phyloP scores from a whole-genome alignment of 2,329 filamentous ascomycete species.

The Hypoxylon sp. region DNA sequence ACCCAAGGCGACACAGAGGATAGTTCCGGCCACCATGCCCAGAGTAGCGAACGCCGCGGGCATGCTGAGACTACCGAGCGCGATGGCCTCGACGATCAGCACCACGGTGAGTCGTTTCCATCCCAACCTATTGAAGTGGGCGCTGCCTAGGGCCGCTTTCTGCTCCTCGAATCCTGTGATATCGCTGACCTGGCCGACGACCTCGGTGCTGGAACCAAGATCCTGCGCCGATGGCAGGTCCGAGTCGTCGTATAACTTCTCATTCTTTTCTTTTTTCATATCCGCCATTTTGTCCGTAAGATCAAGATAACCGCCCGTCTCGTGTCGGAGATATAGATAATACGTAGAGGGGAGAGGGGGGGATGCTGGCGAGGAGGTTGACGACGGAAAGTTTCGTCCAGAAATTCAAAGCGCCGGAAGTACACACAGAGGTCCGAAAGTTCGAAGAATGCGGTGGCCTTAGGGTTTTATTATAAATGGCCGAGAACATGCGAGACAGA shows the following conservation, averaged over 20 bases:
- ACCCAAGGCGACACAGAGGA: conserved; percentile 58
- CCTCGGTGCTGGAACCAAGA: conserved; percentile 43
- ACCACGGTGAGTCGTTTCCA: conserved; percentile 69
- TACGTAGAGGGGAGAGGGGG: too few species aligned
- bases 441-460: conserved; percentile 17
- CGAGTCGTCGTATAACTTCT: conserved; percentile 34
- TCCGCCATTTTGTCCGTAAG: conserved; percentile 22
- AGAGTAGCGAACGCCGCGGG: conserved; percentile 65
- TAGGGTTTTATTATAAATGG: conserved; percentile 31
- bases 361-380: conserved; percentile 21
- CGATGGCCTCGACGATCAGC: conserved; percentile 69
- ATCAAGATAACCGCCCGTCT: conserved; percentile 13
- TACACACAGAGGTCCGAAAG: conserved; percentile 20
- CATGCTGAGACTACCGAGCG: conserved; percentile 65
- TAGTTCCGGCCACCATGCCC: conserved; percentile 65
- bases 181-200: conserved; percentile 53
- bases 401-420: conserved; percentile 23
- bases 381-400: conserved; percentile 28
- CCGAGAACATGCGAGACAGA: conserved; percentile 14
- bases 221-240: conserved; percentile 30
- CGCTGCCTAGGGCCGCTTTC: conserved; percentile 59
- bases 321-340: conserved; percentile 11
- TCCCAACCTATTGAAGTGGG: conserved; percentile 65
- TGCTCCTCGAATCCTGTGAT: conserved; percentile 60
- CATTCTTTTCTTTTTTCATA: conserved; percentile 40